Percentiles rank a stretch among this genome's conserved stretches.
Evolutionary conservation across 2,329 filamentous ascomycete genomes (phyloP).

Genomic region (Ophiocordyceps camponoti-floridani): DNA sequence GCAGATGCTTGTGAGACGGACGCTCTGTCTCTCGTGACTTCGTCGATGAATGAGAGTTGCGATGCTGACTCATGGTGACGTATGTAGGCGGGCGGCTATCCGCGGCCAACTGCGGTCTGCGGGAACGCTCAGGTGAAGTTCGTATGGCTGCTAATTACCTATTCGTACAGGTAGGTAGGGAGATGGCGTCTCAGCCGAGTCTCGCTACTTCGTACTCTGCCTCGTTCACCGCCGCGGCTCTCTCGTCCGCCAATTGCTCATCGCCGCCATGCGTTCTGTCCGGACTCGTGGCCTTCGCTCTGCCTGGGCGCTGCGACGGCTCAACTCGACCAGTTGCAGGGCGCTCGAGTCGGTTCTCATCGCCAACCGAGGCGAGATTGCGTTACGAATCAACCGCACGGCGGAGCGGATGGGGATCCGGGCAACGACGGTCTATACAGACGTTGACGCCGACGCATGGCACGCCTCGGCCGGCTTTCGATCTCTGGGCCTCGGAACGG

Average conservation of each 20-base stretch:
- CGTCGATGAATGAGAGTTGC: too few species aligned
- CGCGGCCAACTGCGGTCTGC: not conserved
- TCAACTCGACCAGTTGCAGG: slow-evolving; percentile 13
- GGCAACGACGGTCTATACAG: slow-evolving; percentile 88
- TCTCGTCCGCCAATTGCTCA: not conserved
- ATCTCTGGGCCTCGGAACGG: slow-evolving; percentile 65
- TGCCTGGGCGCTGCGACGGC: slow-evolving; percentile 21
- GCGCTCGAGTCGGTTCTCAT: slow-evolving; percentile 69
- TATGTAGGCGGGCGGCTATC: not conserved
- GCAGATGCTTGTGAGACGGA: not conserved
- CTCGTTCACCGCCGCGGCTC: not conserved
- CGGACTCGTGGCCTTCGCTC: slow-evolving; percentile 30
- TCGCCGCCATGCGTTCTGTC: slow-evolving; percentile 33
- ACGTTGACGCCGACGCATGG: slow-evolving; percentile 72
- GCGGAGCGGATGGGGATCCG: slow-evolving; percentile 77
- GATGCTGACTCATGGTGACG: not conserved
- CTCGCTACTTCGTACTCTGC: too few species aligned
- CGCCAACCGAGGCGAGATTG: slow-evolving; percentile 93
- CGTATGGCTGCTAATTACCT: too few species aligned
- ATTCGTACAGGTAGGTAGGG: too few species aligned
- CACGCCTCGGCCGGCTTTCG: slow-evolving; percentile 75
- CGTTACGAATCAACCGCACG: slow-evolving; percentile 78
- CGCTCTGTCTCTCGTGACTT: not conserved
- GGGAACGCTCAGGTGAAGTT: too few species aligned
- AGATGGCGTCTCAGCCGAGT: not conserved